Base-by-base conservation (phyloP, 106 monocot genomes). In the Apostasia ramifera region DNA sequence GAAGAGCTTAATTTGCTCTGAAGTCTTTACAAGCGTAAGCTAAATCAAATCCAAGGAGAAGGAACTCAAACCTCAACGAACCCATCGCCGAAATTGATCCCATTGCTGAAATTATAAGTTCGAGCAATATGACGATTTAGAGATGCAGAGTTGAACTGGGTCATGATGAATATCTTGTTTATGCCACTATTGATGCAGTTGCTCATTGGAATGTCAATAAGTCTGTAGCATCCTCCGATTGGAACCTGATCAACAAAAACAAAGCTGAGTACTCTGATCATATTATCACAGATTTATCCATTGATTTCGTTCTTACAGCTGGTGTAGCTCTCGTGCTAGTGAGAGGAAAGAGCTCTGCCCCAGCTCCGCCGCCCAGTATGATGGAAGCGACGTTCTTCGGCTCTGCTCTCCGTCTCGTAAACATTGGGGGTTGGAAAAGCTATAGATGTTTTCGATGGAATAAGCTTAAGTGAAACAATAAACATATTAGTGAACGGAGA, bases 171-270 rank as follows among this genome's bases (percentile, higher is more conserved):
- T 60, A 94, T 88, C 81, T 94, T 94, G 70, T 88, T 88, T 66
- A 94, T 83, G 15, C 94, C 91, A 45, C 90, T 91, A 67, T 94
- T 94, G 67, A 94, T 90, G 79, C 94, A 94, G 66, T 94, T 94
- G 73, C 91, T 94, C 94, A 88, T 88, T 7, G 91, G 85, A 65
- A 94, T 80, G 56, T 94, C 94, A 55, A 94, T 83, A 59, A 94
- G 88, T 59, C 87, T 76, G 47, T 91, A 94, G 71, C 82, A 85
- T 59, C 94, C 94, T 57, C 91, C 94, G 60, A 94, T 50, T 6
- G 94, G 94, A 65, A 94, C 94, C 94, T 94, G 15, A 68, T 53
- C 3, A 1, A 42, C 8, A 66, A 66, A 66, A 51, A 66, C 9
- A 51, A 66, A 66, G 66, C 44, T 57, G 26, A 55, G 5, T 58